These are phyloP conservation scores for Kwoniella newhampshirensis DNA, from an alignment of 768 basidiomycete genomes.

Conservation along the genomic window DNA sequence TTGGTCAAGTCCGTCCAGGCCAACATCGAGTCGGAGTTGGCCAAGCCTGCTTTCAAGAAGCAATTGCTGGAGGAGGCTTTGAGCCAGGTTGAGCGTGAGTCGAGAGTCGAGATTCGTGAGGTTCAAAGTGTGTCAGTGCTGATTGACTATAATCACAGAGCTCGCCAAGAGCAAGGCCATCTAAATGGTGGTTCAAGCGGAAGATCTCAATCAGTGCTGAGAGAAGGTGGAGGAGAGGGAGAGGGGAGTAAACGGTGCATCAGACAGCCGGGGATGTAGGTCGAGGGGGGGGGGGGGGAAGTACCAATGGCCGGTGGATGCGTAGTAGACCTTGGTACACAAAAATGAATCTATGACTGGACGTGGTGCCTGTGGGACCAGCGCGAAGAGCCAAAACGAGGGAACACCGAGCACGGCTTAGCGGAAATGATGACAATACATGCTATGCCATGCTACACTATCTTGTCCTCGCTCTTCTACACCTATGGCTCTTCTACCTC, in stretches of 20 bases:
- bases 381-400: no score
- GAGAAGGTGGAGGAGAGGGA: slow-evolving; percentile 2
- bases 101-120: neutral
- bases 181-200: slow-evolving; percentile 56
- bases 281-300: slow-evolving; percentile 2
- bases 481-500: slow-evolving; percentile 10
- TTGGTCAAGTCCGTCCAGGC: slow-evolving; percentile 71
- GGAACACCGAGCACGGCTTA: neutral
- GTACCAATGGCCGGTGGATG: slow-evolving; percentile 6
- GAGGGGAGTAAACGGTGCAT: neutral
- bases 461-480: neutral
- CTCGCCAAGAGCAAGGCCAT: slow-evolving; percentile 90
- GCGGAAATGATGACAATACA: no score
- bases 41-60: slow-evolving; percentile 79
- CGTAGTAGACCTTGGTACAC: slow-evolving; percentile 20
- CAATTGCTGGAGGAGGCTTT: slow-evolving; percentile 82
- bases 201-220: neutral
- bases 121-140: neutral
- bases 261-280: slow-evolving; percentile 1
- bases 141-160: slow-evolving; percentile 60
- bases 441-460: neutral
- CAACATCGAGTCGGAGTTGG: slow-evolving; percentile 47
- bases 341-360: slow-evolving; percentile 15
- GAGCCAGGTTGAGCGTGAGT: slow-evolving; percentile 89
- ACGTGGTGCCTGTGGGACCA: neutral